phyloP scores from a whole-genome alignment of 495 filamentous ascomycete species.

The Endocarpon pusillum region DNA sequence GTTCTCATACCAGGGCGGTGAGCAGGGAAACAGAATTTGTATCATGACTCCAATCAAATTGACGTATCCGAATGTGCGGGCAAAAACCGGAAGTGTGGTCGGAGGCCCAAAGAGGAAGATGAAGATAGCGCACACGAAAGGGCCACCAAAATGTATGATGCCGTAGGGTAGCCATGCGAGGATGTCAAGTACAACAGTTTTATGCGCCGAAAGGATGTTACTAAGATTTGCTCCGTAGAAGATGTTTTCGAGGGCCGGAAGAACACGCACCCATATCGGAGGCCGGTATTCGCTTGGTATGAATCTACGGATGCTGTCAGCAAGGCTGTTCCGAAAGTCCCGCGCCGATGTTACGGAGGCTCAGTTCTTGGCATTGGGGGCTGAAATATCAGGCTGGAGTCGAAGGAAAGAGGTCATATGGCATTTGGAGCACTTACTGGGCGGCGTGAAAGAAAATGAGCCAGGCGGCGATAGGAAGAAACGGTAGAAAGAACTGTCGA shows the following conservation, averaged over 20 bases:
- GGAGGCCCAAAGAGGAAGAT: constrained; percentile 82
- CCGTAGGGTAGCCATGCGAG: constrained; percentile 91
- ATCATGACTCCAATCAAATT: constrained; percentile 71
- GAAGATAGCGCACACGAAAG: constrained; percentile 51
- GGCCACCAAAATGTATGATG: constrained; percentile 69
- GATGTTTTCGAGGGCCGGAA: constrained; percentile 93
- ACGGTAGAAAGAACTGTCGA: constrained; percentile 79
- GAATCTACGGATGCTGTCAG: constrained; percentile 37
- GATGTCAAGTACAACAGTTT: constrained; percentile 61
- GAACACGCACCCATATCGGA: constrained; percentile 83
- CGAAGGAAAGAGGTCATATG: not conserved
- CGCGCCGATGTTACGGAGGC: too few relatives aligned
- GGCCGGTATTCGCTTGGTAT: constrained; percentile 72
- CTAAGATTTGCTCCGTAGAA: constrained; percentile 90
- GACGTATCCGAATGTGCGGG: constrained; percentile 79
- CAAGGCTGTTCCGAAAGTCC: not conserved
- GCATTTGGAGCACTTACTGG: constrained; percentile 43
- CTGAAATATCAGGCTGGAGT: constrained; percentile 2
- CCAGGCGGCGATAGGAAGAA: constrained; percentile 68
- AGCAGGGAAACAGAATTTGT: constrained; percentile 81
- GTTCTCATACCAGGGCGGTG: constrained; percentile 91
- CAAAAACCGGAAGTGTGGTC: constrained; percentile 69
- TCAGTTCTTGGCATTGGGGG: not conserved
- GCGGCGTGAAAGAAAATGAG: constrained; percentile 77
- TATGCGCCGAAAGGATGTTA: constrained; percentile 84